phyloP scores from a whole-genome alignment of 495 filamentous ascomycete species.

The Hyaloscypha hepaticicola region DNA sequence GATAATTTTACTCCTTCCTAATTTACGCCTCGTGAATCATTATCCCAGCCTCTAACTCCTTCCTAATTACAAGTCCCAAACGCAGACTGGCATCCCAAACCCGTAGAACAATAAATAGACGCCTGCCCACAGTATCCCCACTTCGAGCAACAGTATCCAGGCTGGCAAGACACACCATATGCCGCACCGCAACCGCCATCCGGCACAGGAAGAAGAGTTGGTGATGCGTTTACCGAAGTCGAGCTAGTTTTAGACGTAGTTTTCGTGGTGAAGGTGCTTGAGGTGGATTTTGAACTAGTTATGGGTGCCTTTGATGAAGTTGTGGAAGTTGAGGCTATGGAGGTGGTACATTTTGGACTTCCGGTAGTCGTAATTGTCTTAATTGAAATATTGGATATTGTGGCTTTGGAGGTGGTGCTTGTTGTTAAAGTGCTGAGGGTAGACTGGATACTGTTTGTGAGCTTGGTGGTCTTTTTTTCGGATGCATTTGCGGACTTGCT shows the following conservation, averaged over 20 bases:
- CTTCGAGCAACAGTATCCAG: slow-evolving; percentile 7
- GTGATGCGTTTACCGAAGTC: not conserved
- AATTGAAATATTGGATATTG: not conserved
- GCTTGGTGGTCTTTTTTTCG: not conserved
- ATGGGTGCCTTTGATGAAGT: no score
- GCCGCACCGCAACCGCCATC: slow-evolving; percentile 6
- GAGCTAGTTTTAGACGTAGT: not conserved
- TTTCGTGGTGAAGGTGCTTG: not conserved
- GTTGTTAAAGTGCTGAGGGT: no score
- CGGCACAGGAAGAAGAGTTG: not conserved
- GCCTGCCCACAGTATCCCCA: slow-evolving; percentile 14
- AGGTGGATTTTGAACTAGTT: slow-evolving; percentile 8
- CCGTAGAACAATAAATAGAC: not conserved
- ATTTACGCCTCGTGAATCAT: no score
- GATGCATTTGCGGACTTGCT: not conserved
- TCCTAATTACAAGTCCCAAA: slow-evolving; percentile 10
- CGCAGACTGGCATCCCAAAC: slow-evolving; percentile 10
- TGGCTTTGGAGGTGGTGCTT: not conserved
- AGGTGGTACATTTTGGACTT: no score
- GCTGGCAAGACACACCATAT: slow-evolving; percentile 4
- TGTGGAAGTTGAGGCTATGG: no score
- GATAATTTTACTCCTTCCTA: no score
- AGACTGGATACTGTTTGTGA: no score
- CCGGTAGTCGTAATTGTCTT: no score
- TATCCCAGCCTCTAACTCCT: not conserved